Evolutionary conservation across 306 rosid genomes (phyloP).

Genomic region (Coriaria nepalensis): DNA sequence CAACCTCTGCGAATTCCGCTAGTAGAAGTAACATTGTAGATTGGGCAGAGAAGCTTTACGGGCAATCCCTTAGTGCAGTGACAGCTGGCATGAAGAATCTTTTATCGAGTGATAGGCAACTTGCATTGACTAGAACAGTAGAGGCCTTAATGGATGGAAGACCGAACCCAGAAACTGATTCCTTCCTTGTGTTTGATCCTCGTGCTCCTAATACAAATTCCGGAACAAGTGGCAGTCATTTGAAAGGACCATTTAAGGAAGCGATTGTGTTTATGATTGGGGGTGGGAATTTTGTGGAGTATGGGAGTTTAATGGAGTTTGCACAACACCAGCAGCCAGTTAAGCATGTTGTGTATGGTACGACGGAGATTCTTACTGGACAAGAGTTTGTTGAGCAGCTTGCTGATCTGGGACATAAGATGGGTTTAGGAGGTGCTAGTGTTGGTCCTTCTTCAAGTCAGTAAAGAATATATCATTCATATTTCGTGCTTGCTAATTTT

Average conservation of each 20-base stretch:
- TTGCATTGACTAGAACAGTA: conserved; percentile 84
- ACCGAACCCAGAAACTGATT: conserved; percentile 86
- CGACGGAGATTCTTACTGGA: conserved; percentile 89
- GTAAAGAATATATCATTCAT: conserved; percentile 16
- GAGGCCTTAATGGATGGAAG: conserved; percentile 91
- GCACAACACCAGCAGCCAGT: conserved; percentile 64
- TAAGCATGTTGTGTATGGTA: conserved; percentile 78
- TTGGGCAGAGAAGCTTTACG: conserved; percentile 96
- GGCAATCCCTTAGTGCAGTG: conserved; percentile 84
- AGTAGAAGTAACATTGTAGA: conserved; percentile 86
- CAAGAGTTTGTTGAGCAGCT: conserved; percentile 89
- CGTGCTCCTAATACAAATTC: conserved; percentile 75
- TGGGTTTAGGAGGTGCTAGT: conserved; percentile 63
- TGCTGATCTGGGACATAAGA: conserved; percentile 67
- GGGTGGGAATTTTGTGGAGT: conserved; percentile 91
- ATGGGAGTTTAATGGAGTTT: conserved; percentile 79
- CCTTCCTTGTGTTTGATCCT: conserved; percentile 70
- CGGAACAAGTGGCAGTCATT: conserved; percentile 56
- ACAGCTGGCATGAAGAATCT: conserved; percentile 95
- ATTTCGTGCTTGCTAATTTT: no score
- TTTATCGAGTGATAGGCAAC: conserved; percentile 77
- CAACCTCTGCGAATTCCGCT: conserved; percentile 85
- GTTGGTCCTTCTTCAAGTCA: conserved; percentile 34
- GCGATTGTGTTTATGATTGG: conserved; percentile 94
- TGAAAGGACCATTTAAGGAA: conserved; percentile 91